Base-by-base conservation (phyloP, 129 eudicot genomes). In the Silybum marianum region DNA sequence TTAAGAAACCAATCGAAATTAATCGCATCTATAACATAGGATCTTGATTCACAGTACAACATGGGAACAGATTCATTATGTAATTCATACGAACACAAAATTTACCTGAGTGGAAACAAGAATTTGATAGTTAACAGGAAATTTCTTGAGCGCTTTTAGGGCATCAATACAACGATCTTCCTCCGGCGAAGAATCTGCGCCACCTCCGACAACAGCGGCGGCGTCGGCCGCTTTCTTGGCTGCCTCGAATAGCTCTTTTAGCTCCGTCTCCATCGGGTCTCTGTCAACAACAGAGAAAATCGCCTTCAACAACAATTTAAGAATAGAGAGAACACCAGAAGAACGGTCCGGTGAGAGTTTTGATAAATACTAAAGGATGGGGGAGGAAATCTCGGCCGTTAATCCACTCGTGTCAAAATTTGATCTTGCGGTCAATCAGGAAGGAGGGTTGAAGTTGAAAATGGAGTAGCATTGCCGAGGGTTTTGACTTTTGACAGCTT, bases 141-240 rank as follows among this genome's bases (percentile, higher is more conserved):
- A 90, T 30, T 84, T 83, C 89, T 92, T 87, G 24, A 95, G 91
- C 38, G 84, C 86, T 11, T 89, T 90, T 25, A 95, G 82, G 16
- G 95, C 90, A 32, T 95, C 97, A 51, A 95, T 84, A 79, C 97
- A 95, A 2, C 94, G 96, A 60, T 89, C 93, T 89, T 92, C 98
- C 83, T 91, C 98, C 83, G 87, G 79, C 48, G 90, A 80, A 1
- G 84, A 79, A 25, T 78, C 89, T 22, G 24, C 81, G 16, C 19
- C 87, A 4, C 12, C 84, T 32, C 78, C 77, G 72, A 44, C 81
- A 21, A 12, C 60, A 4, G 85, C 83, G 9, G 94, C 92, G 7
- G 89, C 97, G 73, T 87, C 97, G 0, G 97, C 99, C 28, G 99
- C 91, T 66, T 88, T 95, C 87, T 95, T 91, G 39, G 87, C 99